Base-by-base conservation (phyloP, 176 grass and related monocot genomes). In the Calamus simplicifolius region DNA sequence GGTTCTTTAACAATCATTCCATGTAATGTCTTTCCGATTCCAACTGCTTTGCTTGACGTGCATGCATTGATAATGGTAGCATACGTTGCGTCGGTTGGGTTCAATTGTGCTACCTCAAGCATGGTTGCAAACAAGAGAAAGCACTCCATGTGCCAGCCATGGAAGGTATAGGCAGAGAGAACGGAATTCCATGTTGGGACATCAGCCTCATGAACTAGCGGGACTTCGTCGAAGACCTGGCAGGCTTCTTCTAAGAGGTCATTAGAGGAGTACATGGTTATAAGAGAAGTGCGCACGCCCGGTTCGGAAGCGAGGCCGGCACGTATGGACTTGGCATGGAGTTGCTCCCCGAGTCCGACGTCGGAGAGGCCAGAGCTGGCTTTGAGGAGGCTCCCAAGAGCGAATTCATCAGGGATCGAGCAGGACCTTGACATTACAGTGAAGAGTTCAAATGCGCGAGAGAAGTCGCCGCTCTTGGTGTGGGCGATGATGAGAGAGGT, bases 241-340 rank as follows among this genome's bases (percentile, higher is more conserved):
- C 56, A 56, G 55, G 38, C 68, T 43, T 70, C 68, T 26, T 15
- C 56, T 6, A 59, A 29, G 31, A 56, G 55, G 25, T 38, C 55
- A 14, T 2, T 19, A 8, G 35, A 35, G 10, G 68, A 70, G 43
- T 70, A 70, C 68, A 70, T 59, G 12, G 56, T 31, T 15, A 70
- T 43, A 19, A 70, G 68, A 26, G 68, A 70, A 27, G 68, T 18
- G 19, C 68, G 68, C 6, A 70, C 35, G 38, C 68, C 31, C 2
- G 55, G 56, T 56, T 59, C 68, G 35, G 48, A 18, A 29, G 56
- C 14, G 56, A 50, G 68, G 53, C 55, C 55, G 21, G 56, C 56
- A 35, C 68, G 56, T 5, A 70, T 50, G 54, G 55, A 70, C 56
- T 51, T 60, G 52, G 68, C 68, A 51, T 70, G 68, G 38, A 70